These are phyloP conservation scores for Ulvella scutata DNA, from an alignment of 139 green algal genomes.

Conservation along the genomic window DNA sequence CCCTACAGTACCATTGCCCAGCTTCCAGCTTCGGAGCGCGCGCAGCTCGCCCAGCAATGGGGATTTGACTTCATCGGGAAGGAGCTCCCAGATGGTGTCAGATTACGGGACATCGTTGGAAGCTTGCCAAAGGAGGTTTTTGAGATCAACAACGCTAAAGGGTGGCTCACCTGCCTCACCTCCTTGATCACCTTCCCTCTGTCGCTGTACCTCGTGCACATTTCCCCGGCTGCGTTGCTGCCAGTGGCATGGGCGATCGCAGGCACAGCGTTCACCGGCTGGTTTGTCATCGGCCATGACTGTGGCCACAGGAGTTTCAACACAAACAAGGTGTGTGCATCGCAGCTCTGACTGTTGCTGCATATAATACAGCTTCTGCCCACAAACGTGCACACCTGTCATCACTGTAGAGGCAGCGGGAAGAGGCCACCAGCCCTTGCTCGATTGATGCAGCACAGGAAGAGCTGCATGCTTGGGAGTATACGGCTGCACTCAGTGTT, in stretches of 20 bases:
- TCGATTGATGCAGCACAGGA: no score
- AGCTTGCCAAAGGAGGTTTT: conserved; percentile 56
- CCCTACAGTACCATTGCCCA: no score
- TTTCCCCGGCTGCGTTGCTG: conserved; percentile 80
- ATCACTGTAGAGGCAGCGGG: no score
- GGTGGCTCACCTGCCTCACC: conserved; percentile 13
- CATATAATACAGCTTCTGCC: no score
- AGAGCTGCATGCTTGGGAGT: no score
- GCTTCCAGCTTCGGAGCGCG: conserved; percentile 16
- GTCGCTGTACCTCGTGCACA: conserved; percentile 58
- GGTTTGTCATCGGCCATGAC: conserved; percentile 92
- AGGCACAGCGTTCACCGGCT: conserved; percentile 83
- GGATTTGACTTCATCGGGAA: conserved; percentile 72
- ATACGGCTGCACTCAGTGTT: no score
- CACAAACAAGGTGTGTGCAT: conserved; percentile 93
- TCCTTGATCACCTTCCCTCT: conserved; percentile 38
- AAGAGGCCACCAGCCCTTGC: no score
- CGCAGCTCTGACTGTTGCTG: no score
- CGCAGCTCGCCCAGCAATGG: conserved; percentile 30
- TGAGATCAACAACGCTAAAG: conserved; percentile 4
- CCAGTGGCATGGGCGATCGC: conserved; percentile 77
- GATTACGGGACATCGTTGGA: conserved; percentile 66
- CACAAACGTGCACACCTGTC: no score
- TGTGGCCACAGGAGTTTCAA: conserved; percentile 84
- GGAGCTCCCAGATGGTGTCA: conserved; percentile 65